Base-by-base conservation (phyloP, 139 green algal genomes). In the Coelastrella sp. region DNA sequence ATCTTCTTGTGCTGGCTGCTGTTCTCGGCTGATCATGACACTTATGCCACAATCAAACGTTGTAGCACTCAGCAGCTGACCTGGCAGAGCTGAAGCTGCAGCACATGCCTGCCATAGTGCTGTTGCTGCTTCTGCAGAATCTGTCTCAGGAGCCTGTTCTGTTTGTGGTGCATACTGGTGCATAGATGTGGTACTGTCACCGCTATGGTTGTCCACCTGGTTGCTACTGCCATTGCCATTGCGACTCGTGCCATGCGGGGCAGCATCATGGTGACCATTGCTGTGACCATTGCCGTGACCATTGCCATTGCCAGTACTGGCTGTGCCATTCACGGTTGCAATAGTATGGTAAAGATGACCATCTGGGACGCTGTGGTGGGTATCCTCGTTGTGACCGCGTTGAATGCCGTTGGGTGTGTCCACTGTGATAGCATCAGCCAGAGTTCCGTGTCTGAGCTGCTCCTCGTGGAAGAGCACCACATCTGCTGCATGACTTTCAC, bases 61-160 rank as follows among this genome's bases (percentile, higher is more conserved):
- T 3, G 48, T 79, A 27, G 21, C 15, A 27, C 45, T 79, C 21
- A 79, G 64, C 79, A 79, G 79, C 79, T 85, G 79, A 40, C 50
- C 45, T 37, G 45, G 79, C 79, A 79, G 59, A 3, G 53, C 23
- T 35, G 23, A 43, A 19, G 48, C 38, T 57, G 38, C 62, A 27
- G 78, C 60, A 45, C 59, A 69, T 4, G 57, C 32, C 59, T 40
- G 35, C 57, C 59, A 74, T 5, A 57, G 37, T 53, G 53, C 23
- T n/a, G 57, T 21, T 34, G 76, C 76, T 25, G 40, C 5, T 23
- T 82, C 53, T 38, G 50, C 74, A 51, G 73, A 9, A 57, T 38
- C 23, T 35, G 66, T n/a, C n/a, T n/a, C n/a, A n/a, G n/a, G n/a
- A n/a, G n/a, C n/a, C n/a, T n/a, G n/a, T n/a, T n/a, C n/a, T n/a